Evolutionary conservation across 2,329 filamentous ascomycete genomes (phyloP), one percentile per base, ranked within the genome.

Genomic region (Aspergillus chevalieri): DNA sequence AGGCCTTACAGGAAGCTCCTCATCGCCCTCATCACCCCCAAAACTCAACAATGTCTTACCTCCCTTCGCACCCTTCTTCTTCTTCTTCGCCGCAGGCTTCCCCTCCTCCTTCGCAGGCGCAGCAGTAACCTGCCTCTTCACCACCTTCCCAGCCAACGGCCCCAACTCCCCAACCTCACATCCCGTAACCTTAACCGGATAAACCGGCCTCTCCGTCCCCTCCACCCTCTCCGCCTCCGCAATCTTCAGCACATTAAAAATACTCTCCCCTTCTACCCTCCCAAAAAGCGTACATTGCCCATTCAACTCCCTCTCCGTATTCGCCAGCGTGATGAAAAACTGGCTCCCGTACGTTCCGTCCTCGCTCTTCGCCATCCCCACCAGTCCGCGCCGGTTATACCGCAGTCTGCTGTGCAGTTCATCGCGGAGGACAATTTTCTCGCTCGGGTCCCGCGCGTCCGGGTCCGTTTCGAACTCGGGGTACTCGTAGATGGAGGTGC

Each of bases 231-330:
- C 93, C 0, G 82, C 82, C 65, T 97, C 91, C 17, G 87, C 90
- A 78, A 97, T 95, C 71, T 91, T 94, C 64, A 91, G 84, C 63
- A 98, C 69, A 67, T 96, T 97, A 73, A 94, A 98, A 48, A 98
- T 93, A 14, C 92, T 96, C 57, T 97, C 89, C 24, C 92, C 93
- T 33, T 87, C 89, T 42, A 98, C 81, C 49, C 93, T 79, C 15
- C 93, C 93, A 74, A 98, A 97, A 67, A 97, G 74, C 0, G 93
- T 97, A 68, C 96, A 96, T 71, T 88, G 89, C 46, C 86, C 87
- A 58, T 86, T 89, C 62, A 98, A 69, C 74, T 97, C 90, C 22
- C 89, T 84, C 21, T 91, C 78, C 64, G 86, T 90, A 48, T 77
- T 76, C 55, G 83, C 90, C 47, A 98, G 73, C 0, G 93, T 97